phyloP scores from a whole-genome alignment of 495 filamentous ascomycete genomes.

The Neurospora cerealis region DNA sequence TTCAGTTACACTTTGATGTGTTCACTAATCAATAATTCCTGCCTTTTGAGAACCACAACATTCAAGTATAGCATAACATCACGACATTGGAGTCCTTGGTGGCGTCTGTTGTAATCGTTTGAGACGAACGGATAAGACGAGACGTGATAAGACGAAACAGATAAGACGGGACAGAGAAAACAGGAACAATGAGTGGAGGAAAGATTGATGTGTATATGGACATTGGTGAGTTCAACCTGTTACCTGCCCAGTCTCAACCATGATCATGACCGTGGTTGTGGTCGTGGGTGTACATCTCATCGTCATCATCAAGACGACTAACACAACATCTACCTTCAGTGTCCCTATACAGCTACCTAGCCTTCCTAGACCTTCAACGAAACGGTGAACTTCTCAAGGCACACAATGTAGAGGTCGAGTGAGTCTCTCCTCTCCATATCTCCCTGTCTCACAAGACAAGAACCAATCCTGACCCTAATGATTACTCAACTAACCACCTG shows the following conservation, averaged over 20 bases:
- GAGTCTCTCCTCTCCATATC: conserved; percentile 11
- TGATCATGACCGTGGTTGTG: too few relatives aligned
- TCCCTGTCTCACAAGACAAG: background rate
- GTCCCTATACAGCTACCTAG: conserved; percentile 61
- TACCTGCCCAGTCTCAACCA: too few relatives aligned
- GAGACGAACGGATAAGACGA: background rate
- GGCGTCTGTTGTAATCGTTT: background rate
- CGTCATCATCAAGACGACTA: background rate
- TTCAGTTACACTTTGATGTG: background rate
- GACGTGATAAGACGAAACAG: background rate
- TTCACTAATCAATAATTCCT: background rate
- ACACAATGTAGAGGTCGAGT: conserved; percentile 56
- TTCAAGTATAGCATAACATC: background rate
- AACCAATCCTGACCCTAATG: background rate
- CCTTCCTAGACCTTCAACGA: conserved; percentile 46
- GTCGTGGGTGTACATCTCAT: background rate
- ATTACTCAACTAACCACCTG: background rate
- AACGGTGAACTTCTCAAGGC: conserved; percentile 42
- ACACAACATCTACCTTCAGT: conserved; percentile 29
- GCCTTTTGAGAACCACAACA: background rate
- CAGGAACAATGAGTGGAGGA: conserved; percentile 39
- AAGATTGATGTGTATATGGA: conserved; percentile 48
- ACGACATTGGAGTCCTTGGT: background rate
- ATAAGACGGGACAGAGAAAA: background rate
- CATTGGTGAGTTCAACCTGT: conserved; percentile 1